These are phyloP conservation scores for Neurospora tetraspora DNA, from an alignment of 495 filamentous ascomycete genomes.

Conservation along the genomic window DNA sequence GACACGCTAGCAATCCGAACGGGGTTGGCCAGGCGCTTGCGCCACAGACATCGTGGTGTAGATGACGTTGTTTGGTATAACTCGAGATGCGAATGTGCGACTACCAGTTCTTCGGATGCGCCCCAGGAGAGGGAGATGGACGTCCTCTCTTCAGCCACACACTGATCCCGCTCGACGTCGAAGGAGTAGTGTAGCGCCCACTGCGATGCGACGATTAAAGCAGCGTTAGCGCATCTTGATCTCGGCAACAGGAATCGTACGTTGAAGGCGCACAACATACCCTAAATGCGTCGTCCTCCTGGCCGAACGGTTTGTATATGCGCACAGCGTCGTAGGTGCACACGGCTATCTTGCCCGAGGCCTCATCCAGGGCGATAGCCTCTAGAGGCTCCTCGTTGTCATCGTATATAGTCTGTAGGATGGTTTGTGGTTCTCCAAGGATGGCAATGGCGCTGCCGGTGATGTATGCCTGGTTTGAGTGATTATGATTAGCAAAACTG, in stretches of 20 bases:
- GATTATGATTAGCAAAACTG: not conserved
- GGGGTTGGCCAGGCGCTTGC: slow-evolving; percentile 57
- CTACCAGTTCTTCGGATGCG: slow-evolving; percentile 66
- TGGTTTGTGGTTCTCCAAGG: slow-evolving; percentile 59
- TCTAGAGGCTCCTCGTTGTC: slow-evolving; percentile 63
- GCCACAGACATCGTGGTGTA: slow-evolving; percentile 56
- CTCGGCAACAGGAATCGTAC: not conserved
- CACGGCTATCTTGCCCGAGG: slow-evolving; percentile 75
- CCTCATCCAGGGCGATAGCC: slow-evolving; percentile 67
- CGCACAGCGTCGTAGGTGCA: slow-evolving; percentile 55
- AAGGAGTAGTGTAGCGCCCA: slow-evolving; percentile 42
- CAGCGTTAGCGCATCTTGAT: slow-evolving; percentile 25
- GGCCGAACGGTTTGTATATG: slow-evolving; percentile 68
- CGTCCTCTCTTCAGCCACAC: slow-evolving; percentile 17
- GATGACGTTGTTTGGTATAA: slow-evolving; percentile 52
- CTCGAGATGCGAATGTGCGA: slow-evolving; percentile 59
- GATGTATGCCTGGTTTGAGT: slow-evolving; percentile 61
- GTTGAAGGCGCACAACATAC: slow-evolving; percentile 25
- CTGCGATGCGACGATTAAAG: slow-evolving; percentile 30
- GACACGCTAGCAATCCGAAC: slow-evolving; percentile 73
- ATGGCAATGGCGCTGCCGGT: slow-evolving; percentile 80
- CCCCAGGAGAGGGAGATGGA: slow-evolving; percentile 78
- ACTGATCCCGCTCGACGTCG: slow-evolving; percentile 22
- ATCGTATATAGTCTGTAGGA: slow-evolving; percentile 87
- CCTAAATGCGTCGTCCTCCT: slow-evolving; percentile 59